phyloP scores from a whole-genome alignment of 1,139 yeast genomes.

The Taphrina populina region DNA sequence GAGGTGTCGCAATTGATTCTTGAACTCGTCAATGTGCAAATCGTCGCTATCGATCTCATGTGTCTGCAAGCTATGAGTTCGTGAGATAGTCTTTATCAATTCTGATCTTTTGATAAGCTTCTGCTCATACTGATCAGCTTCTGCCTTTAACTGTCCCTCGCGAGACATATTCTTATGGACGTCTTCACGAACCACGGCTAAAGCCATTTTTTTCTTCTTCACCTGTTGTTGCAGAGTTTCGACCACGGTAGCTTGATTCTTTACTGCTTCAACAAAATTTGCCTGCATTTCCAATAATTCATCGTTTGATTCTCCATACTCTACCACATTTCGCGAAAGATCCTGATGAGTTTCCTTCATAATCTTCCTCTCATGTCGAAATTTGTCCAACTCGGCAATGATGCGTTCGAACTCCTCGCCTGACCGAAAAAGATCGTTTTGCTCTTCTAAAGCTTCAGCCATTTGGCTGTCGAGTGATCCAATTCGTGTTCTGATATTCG shows the following conservation, averaged over 20 bases:
- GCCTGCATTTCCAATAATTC: constrained; percentile 54
- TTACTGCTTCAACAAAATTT: constrained; percentile 56
- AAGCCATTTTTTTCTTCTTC: constrained; percentile 39
- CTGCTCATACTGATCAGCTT: constrained; percentile 47
- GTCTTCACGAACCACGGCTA: constrained; percentile 43
- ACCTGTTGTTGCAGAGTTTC: constrained; percentile 38
- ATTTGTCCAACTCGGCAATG: constrained; percentile 61
- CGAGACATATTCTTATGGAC: constrained; percentile 52
- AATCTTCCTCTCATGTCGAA: constrained; percentile 50
- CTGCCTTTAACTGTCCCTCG: constrained; percentile 61
- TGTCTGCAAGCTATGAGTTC: constrained; percentile 36
- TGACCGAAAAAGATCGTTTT: constrained; percentile 65
- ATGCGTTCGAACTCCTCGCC: constrained; percentile 81
- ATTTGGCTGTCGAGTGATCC: constrained; percentile 54
- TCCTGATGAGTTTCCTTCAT: constrained; percentile 35
- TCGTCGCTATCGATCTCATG: constrained; percentile 36
- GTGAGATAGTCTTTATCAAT: constrained; percentile 37
- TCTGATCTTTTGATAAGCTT: constrained; percentile 43
- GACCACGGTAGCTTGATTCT: constrained; percentile 45
- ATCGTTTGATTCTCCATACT: constrained; percentile 51
- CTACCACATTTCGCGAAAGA: constrained; percentile 13
- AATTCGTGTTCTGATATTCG: constrained; percentile 54
- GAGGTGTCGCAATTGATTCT: constrained; percentile 33
- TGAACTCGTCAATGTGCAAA: constrained; percentile 37
- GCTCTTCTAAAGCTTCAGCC: constrained; percentile 55